Base-by-base conservation (phyloP, 306 rosid species). In the Cyclanthera cordifolia region DNA sequence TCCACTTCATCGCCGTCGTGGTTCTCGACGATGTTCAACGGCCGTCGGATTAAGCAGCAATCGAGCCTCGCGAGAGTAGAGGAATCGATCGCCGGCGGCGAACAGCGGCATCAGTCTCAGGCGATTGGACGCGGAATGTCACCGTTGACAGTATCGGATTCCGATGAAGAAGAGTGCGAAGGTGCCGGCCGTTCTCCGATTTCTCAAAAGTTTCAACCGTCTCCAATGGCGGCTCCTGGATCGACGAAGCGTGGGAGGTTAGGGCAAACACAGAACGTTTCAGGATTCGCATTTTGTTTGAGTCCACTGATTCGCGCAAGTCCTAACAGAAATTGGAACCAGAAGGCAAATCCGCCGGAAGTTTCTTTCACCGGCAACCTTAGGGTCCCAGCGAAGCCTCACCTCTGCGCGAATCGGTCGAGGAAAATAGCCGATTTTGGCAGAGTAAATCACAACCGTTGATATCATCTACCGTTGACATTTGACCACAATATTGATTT, bases 401-500 rank as follows among this genome's bases (percentile, higher is more conserved):
- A 88, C 14, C 78, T 85, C 5, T 86, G 91, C 77, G 79, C 77
- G 23, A 94, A 90, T 75, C 90, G 99, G 19, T 94, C 97, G 9
- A 72, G 95, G 72, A 94, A 94, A 79, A 79, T 94, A 53, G 95
- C 83, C 8, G 99, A 94, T 77, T 90, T 94, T 55, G 97, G 99
- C 6, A 82, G 95, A 84, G 82, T 72, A 72, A 79, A 75, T 68
- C 82, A 74, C 58, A 88, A 86, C 84, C 96, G 97, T 75, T 94
- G 90, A 94, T 83, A 6, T 63, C 30, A 37, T 16, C 69, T 52
- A 79, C 85, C 58, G 73, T 78, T 74, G 76, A 32, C 69, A 32
- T 59, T 72, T 67, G 80, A 65, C 73, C 19, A 57, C n/a, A 34
- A 1, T 3, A 68, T 69, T 17, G 75, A 70, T 52, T 1, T 37